Percentiles rank a stretch among this genome's conserved stretches.
Evolutionary conservation across 2,329 filamentous ascomycete species (phyloP).

Genomic region (Pseudocercospora cruenta): DNA sequence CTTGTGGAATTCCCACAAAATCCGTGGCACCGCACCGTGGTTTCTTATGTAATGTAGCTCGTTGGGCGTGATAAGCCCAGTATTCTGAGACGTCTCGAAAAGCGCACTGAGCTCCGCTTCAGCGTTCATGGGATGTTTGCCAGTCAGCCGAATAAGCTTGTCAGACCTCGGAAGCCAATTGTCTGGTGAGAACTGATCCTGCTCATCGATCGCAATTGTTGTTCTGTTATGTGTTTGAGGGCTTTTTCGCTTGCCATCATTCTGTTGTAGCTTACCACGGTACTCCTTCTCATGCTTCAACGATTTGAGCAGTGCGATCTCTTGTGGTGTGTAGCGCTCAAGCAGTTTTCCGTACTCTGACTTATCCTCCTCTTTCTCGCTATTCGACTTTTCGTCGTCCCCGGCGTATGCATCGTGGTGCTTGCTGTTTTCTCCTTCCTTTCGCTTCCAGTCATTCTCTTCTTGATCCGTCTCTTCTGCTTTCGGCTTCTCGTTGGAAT

Average conservation of each 20-base stretch:
- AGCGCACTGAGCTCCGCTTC: slow-evolving; percentile 50
- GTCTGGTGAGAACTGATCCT: slow-evolving; percentile 57
- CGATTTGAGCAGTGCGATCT: slow-evolving; percentile 48
- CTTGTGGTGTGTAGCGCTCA: slow-evolving; percentile 46
- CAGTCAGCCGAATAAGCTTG: slow-evolving; percentile 55
- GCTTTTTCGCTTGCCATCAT: slow-evolving; percentile 48
- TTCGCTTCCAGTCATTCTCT: slow-evolving; percentile 37
- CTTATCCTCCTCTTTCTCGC: slow-evolving; percentile 25
- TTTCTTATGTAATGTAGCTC: slow-evolving; percentile 58
- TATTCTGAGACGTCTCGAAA: slow-evolving; percentile 40
- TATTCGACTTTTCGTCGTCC: slow-evolving; percentile 26
- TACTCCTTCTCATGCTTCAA: slow-evolving; percentile 52
- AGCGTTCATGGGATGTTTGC: slow-evolving; percentile 58
- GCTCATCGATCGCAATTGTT: slow-evolving; percentile 49
- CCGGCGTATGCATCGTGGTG: slow-evolving; percentile 44
- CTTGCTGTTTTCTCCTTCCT: slow-evolving; percentile 39
- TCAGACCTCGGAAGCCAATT: slow-evolving; percentile 57
- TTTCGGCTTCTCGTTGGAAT: neutral
- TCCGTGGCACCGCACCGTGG: slow-evolving; percentile 56
- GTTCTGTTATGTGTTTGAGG: slow-evolving; percentile 41
- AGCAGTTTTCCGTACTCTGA: slow-evolving; percentile 39
- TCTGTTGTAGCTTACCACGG: slow-evolving; percentile 45
- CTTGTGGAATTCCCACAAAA: slow-evolving; percentile 55
- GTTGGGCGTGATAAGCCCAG: slow-evolving; percentile 56
- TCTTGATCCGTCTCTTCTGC: slow-evolving; percentile 20